A percentile compares a stretch with the other conserved stretches of the same genome.
Evolutionary conservation across 495 filamentous ascomycete species (phyloP).

Genomic region (Collariella sp.): DNA sequence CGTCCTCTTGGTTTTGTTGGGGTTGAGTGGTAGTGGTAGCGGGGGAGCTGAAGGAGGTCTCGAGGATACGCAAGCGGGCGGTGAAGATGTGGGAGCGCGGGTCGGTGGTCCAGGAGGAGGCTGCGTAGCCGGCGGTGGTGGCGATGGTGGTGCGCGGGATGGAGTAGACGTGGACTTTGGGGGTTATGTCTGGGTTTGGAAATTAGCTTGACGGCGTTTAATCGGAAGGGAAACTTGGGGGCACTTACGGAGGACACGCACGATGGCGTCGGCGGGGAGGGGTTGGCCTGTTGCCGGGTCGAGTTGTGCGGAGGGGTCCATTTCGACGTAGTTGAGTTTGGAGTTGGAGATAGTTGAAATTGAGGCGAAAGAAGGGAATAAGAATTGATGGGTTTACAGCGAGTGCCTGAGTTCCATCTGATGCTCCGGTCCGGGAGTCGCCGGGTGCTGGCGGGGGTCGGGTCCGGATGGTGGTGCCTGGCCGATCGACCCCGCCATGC

Average conservation of each 20-base stretch:
- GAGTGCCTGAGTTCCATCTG: neutral
- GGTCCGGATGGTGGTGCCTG: neutral
- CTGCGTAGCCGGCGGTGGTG: constrained; percentile 63
- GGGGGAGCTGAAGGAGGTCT: constrained; percentile 52
- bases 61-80: constrained; percentile 67
- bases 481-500: neutral
- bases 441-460: neutral
- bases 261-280: constrained; percentile 61
- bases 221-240: neutral
- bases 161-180: constrained; percentile 67
- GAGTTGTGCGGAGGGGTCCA: constrained; percentile 31
- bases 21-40: constrained; percentile 9
- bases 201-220: neutral
- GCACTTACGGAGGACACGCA: constrained; percentile 55
- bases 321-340: constrained; percentile 5
- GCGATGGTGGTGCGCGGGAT: constrained; percentile 55
- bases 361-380: neutral
- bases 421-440: neutral
- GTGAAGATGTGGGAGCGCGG: constrained; percentile 70
- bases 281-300: constrained; percentile 52
- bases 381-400: neutral
- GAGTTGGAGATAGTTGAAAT: neutral
- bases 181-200: constrained; percentile 40
- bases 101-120: constrained; percentile 64
- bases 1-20: neutral